These are phyloP conservation scores for Erodium texanum DNA, from an alignment of 441 rosid species.

Conservation along the genomic window DNA sequence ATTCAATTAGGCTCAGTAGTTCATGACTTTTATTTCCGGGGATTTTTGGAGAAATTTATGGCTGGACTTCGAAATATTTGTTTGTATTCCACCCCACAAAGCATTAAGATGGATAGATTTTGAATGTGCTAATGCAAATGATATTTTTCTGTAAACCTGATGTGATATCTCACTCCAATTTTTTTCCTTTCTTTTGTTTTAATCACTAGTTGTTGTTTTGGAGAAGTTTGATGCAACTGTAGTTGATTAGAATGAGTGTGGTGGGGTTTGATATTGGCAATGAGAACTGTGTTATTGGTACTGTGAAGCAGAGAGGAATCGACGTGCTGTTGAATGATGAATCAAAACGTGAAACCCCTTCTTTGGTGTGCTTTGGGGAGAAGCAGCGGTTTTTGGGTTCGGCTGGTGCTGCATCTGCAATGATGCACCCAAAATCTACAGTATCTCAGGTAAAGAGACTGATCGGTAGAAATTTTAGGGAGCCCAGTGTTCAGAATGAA, in stretches of 20 bases:
- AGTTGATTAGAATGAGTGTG: conserved; percentile 49
- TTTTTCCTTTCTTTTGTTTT: background rate
- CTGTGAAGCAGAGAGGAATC: conserved; percentile 70
- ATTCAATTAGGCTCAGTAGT: background rate
- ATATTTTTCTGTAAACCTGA: too few species aligned
- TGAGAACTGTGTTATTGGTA: conserved; percentile 76
- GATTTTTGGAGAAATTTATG: background rate
- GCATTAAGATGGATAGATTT: too few species aligned
- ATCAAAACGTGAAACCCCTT: conserved; percentile 77
- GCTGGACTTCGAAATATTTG: background rate
- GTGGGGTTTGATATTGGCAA: conserved; percentile 90
- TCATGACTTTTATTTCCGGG: background rate
- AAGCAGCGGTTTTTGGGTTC: conserved; percentile 85
- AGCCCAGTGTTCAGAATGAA: conserved; percentile 60
- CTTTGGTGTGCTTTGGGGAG: conserved; percentile 80
- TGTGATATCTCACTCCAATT: background rate
- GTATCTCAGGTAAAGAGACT: conserved; percentile 72
- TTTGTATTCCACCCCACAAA: too few species aligned
- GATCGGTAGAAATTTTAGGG: conserved; percentile 60
- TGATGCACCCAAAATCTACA: conserved; percentile 75
- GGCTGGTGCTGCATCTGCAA: conserved; percentile 78
- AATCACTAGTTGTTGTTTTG: background rate
- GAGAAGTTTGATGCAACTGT: background rate
- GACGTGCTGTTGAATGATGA: conserved; percentile 88
- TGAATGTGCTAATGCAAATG: too few species aligned